Evolutionary conservation across 306 rosid species (phyloP), one percentile per base, ranked within the genome.

Genomic region (Rosa chinensis): DNA sequence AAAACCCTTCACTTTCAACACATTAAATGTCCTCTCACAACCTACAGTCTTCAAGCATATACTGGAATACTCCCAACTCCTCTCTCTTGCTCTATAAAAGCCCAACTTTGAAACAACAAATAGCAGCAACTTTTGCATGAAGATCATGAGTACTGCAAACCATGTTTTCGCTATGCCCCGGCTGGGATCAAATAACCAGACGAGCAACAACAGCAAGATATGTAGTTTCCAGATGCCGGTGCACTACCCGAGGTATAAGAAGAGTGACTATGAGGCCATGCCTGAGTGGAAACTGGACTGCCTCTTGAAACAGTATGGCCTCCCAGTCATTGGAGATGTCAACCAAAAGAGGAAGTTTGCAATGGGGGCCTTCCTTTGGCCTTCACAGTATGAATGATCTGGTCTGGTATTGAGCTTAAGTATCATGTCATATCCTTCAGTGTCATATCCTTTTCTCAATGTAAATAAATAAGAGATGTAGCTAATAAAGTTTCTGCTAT

Each of bases 331-430:
- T 4, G 87, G 80, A 40, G 86, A 68, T 72, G 73, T 81, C 72
- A 63, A 20, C 74, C 82, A 78, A 13, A 86, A 81, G 85, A 78
- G 86, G 78, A 79, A 84, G 53, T 84, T 78, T 61, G 86, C 84
- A 69, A 81, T 84, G 56, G 87, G 84, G 49, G 86, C 87, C 37
- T 86, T 84, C 71, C 82, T 86, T 45, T 86, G 88, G 88, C 79
- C 84, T 85, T 83, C 80, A 75, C 84, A 76, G 72, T 73, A 17
- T 37, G 49, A 78, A 9, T 50, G 39, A 72, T 72, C 18, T 32
- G 62, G 59, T 8, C 32, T 72, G 18, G 18, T 35, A 28, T 37
- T 35, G 47, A 32, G 77, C 47, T 66, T 8, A 40, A 39, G 48
- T 18, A 39, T 66, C 72, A 40, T 14, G 21, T 20, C 28, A 40